Base-by-base conservation (phyloP, 2,329 filamentous ascomycete species). In the Gliomastix tumulicola region DNA sequence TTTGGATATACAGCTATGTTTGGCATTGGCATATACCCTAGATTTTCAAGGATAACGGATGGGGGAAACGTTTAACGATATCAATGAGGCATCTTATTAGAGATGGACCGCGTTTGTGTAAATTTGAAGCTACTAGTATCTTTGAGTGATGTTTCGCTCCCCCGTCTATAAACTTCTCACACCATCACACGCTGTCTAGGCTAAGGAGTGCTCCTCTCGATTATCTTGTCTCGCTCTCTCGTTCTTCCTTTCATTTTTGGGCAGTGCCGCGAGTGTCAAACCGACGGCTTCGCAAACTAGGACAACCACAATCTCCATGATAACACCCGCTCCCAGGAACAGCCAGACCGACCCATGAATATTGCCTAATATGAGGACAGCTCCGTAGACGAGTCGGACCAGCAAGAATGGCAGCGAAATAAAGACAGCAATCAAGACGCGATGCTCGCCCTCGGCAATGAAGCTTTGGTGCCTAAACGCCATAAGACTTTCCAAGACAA, bases 401-500 rank as follows among this genome's bases (percentile, higher is more conserved):
- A 55, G 32, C 30, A 58, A 50, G 36, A 60, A 58, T 4, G 58
- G 58, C 8, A 59, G 35, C 30, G 55, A 57, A 19, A 46, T 39
- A n/a, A 47, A 34, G 30, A 66, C 54, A 11, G 55, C 57, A 20
- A 72, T 60, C 9, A 79, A 56, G 28, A 79, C 66, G 13, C 70
- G 66, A 42, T 69, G 68, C 50, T 79, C 75, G n/a, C 75, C 61
- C 41, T 74, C 50, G 25, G 61, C 63, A 16, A 65, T 45, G 28
- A 48, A 52, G 37, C 57, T 51, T 25, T 59, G 60, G 45, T 63
- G 63, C 23, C 61, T 51, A 15, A 65, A 38, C 17, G 54, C 54
- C n/a, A 71, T 37, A 19, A 66, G 30, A 5, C 59, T 50, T 42
- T 65, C 41, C 39, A 68, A 53, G 43, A 68, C 49, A 7, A 62